A percentile compares a stretch with the other conserved stretches of the same genome.
phyloP scores from a whole-genome alignment of 139 green algal species.

The Ettlia oleoabundans region DNA sequence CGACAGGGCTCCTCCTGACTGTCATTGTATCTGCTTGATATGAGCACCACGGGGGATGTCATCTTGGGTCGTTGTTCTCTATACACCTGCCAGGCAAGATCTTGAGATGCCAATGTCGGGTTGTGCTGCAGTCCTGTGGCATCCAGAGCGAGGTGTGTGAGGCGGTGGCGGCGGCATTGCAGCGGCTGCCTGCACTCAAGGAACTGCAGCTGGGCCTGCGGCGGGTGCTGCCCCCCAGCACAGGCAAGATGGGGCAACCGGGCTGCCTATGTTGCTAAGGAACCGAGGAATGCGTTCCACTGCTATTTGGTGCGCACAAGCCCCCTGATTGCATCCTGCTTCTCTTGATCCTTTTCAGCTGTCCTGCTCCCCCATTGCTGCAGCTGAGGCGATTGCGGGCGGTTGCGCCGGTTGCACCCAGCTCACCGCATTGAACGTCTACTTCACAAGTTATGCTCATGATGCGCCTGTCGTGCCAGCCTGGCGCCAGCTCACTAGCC shows the following conservation, averaged over 20 bases:
- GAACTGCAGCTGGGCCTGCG: conserved; percentile 17
- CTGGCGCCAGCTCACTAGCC: not conserved
- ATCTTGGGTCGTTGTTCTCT: no score
- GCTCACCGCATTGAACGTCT: conserved; percentile 19
- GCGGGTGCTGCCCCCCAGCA: not conserved
- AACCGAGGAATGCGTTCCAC: no score
- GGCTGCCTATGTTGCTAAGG: no score
- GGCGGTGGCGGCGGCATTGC: conserved; percentile 19
- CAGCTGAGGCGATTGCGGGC: not conserved
- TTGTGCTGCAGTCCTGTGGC: conserved; percentile 13
- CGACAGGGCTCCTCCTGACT: not conserved
- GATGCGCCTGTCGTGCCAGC: not conserved
- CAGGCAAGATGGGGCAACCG: no score
- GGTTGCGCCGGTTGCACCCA: conserved; percentile 11
- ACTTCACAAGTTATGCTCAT: not conserved
- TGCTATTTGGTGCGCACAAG: no score
- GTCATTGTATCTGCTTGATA: not conserved
- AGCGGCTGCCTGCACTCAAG: not conserved
- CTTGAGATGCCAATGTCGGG: not conserved
- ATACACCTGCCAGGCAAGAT: no score
- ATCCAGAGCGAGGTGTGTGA: conserved; percentile 20
- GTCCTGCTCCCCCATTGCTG: no score
- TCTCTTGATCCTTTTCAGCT: no score
- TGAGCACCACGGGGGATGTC: not conserved
- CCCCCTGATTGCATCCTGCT: no score